These are phyloP conservation scores for Setaria italica DNA, from an alignment of 202 grass and related monocot species.

Conservation along the genomic window DNA sequence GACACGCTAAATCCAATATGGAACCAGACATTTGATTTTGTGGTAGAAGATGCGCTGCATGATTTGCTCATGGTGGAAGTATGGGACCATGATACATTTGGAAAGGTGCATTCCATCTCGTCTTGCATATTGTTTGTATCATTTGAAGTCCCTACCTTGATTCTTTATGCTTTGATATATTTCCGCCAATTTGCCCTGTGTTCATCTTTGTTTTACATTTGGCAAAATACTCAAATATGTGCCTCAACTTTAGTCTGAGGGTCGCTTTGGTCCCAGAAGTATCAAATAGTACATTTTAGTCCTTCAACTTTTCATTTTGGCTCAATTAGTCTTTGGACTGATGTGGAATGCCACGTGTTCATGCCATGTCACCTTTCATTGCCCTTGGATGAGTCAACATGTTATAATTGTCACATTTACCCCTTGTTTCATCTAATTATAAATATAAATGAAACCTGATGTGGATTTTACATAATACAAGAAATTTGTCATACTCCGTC, in stretches of 20 bases:
- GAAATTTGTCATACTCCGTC: background rate
- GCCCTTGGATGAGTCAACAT: background rate
- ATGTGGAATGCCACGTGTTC: background rate
- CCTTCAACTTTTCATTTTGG: background rate
- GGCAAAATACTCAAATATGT: background rate
- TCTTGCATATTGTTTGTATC: slow-evolving; percentile 11
- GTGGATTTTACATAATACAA: background rate
- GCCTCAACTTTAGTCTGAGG: background rate
- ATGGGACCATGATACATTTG: slow-evolving; percentile 98
- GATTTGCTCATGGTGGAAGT: slow-evolving; percentile 99
- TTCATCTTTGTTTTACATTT: slow-evolving; percentile 17
- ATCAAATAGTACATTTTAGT: background rate
- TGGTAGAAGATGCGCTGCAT: slow-evolving; percentile 97
- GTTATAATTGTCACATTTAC: background rate
- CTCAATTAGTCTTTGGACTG: background rate
- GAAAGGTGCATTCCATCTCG: slow-evolving; percentile 62
- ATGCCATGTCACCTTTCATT: background rate
- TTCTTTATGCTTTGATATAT: slow-evolving; percentile 4
- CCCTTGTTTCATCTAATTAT: background rate
- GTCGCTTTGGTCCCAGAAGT: background rate
- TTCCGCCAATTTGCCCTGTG: background rate
- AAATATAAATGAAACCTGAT: no score
- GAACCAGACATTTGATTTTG: slow-evolving; percentile 97
- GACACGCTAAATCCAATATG: slow-evolving; percentile 90
- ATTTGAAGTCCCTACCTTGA: slow-evolving; percentile 30